Percentiles rank a stretch among this genome's conserved stretches.
Conservation (phyloP, 495 filamentous ascomycete genomes). For the Daldinia bambusicola region DNA sequence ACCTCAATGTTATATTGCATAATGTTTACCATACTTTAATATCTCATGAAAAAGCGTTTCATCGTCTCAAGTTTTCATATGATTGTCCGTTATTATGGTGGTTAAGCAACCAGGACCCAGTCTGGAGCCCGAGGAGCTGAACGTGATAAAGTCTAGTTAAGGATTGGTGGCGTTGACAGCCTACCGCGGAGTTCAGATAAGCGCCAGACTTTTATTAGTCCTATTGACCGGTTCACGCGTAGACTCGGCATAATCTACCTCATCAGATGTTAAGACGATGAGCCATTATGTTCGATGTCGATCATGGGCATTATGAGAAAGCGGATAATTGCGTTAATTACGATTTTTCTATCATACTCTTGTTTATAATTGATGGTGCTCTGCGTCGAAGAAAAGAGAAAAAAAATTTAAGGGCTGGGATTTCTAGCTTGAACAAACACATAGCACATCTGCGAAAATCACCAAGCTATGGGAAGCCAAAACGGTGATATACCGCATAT, state of each 20-base stretch:
- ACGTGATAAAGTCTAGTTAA: not conserved
- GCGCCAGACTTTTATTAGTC: constrained; percentile 3
- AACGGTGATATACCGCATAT: constrained; percentile 57
- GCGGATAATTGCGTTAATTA: not conserved
- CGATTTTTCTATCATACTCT: not conserved
- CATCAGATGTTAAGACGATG: constrained; percentile 8
- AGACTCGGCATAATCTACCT: constrained; percentile 17
- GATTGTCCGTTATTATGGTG: not conserved
- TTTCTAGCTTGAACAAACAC: not conserved
- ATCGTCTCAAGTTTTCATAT: not conserved
- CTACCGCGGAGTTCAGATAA: constrained; percentile 6
- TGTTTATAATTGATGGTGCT: not conserved
- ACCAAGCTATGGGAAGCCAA: not conserved
- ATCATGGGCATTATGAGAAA: not conserved
- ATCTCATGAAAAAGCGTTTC: not conserved
- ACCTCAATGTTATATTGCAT: constrained; percentile 1
- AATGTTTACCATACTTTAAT: not conserved
- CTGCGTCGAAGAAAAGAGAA: no score
- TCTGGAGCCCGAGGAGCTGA: constrained; percentile 4
- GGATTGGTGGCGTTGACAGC: not conserved
- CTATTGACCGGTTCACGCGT: not conserved
- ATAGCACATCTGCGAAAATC: not conserved
- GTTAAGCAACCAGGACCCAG: not conserved
- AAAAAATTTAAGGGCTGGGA: not conserved
- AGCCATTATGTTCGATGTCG: not conserved